Percentiles rank a stretch among this genome's conserved stretches.
phyloP scores from a whole-genome alignment of 345 rosid species.

The Hevea brasiliensis region DNA sequence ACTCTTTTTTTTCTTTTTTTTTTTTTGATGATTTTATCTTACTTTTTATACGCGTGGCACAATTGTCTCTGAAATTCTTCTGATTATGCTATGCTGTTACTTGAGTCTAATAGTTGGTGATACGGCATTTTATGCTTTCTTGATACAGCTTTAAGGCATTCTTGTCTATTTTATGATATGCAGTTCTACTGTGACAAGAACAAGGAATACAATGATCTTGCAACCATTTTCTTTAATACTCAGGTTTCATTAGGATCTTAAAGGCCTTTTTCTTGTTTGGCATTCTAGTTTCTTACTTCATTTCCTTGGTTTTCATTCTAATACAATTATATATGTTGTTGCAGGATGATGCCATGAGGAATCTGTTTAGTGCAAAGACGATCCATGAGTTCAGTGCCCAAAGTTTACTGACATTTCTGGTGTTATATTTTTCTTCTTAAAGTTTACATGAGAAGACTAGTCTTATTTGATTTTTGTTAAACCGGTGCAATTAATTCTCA shows the following conservation, averaged over 20 bases:
- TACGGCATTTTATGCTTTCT: neutral
- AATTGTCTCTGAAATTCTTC: neutral
- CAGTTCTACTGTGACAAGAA: constrained; percentile 88
- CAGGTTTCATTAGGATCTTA: constrained; percentile 51
- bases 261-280: constrained; percentile 4
- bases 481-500: neutral
- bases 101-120: neutral
- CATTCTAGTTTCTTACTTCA: neutral
- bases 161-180: constrained; percentile 18
- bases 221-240: constrained; percentile 95
- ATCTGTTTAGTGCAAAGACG: constrained; percentile 97
- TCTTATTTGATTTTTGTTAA: neutral
- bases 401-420: constrained; percentile 91
- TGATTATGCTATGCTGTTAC: neutral
- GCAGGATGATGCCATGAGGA: constrained; percentile 99
- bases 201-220: constrained; percentile 93
- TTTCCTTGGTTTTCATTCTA: neutral
- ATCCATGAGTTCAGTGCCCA: constrained; percentile 94
- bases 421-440: constrained; percentile 25
- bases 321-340: constrained; percentile 6
- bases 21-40: neutral
- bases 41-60: neutral
- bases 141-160: constrained; percentile 11
- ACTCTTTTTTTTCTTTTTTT: too few species aligned
- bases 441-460: neutral